Base-by-base conservation (phyloP, 2,329 filamentous ascomycete genomes). In the Aspergillus caelatus region DNA sequence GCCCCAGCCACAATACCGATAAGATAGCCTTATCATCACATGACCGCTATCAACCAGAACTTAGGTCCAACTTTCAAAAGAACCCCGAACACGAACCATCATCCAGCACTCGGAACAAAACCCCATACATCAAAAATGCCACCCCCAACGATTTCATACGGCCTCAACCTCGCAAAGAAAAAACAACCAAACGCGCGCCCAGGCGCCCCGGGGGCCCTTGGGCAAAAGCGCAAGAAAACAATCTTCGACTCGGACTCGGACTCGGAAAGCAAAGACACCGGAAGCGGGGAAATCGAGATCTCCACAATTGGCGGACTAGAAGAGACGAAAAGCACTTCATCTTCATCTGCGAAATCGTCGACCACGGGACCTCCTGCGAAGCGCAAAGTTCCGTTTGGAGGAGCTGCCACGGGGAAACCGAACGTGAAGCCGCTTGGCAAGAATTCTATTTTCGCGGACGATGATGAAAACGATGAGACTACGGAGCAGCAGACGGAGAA, bases 211-310 rank as follows among this genome's bases (percentile, higher is more conserved):
- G 65, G 39, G 16, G 7, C 39, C 39, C 39, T 73, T 14, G 72
- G 72, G 39, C 78, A 81, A 65, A 83, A 83, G 67, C 80, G 81
- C 64, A 84, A 83, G 71, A 81, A 80, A 63, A 77, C 82, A 41
- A 82, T 83, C 68, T 80, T 79, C 64, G 80, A 80, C 54, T 74
- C 75, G 19, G 79, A 80, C 54, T 80, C 79, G 1, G 80, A 80
- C 41, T 71, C 74, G 32, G 78, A 80, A 48, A 65, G 63, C 5
- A 63, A 69, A 60, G 48, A 61, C 54, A 60, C 65, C 39, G 60
- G 68, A 57, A 65, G 70, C 21, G 67, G 67, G 1, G 66, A 65
- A 28, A 65, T 75, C 12, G 78, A 80, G 61, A 76, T 81, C 23
- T 74, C 77, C 12, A 78, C 75, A 0, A 61, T 81, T 45, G 80